Base-by-base conservation (phyloP, 2,329 filamentous ascomycete genomes). In the Fusarium staphyleae region DNA sequence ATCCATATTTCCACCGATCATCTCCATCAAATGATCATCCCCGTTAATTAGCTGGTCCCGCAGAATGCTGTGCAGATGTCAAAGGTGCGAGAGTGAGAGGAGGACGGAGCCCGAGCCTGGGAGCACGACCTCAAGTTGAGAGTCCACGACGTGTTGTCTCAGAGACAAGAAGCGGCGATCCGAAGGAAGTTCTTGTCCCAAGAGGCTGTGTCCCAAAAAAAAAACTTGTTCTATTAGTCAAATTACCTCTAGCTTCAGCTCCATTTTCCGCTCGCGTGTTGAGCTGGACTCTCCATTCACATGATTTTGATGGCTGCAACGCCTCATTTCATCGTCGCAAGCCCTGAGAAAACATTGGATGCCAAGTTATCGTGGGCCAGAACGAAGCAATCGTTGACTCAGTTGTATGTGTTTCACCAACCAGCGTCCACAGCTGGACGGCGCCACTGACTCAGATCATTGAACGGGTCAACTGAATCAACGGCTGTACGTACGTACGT, bases 341-440 rank as follows among this genome's bases (percentile, higher is more conserved):
- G 44, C 44, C 44, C 24, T n/a, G 15, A n/a, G 28, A 34, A 47
- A 13, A 40, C 11, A 19, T 13, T 30, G 18, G 7, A 37, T 15
- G 24, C n/a, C 26, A 16, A 24, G 16, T 19, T 30, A 43, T 28
- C 32, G 36, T 29, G 35, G 15, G 54, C 15, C 16, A 40, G 16
- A 4, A 26, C 13, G 36, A 34, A 19, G 30, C 33, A 33, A 19
- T 45, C 28, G 37, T 36, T 19, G 22, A 18, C 33, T 60, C 43
- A 53, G 56, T 48, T 53, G 56, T 57, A 52, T 42, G 62, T 42
- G 62, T 63, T 60, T 65, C 62, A 63, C 55, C 40, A 55, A 29
- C 36, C 41, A 40, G 45, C 37, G 48, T 40, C 50, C 28, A 49
- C 40, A 30, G 33, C 43, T 28, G 36, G n/a, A 32, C 26, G 15